Evolutionary conservation across 495 filamentous ascomycete genomes (phyloP), one percentile per base, ranked within the genome.

Genomic region (Neurospora sp.): DNA sequence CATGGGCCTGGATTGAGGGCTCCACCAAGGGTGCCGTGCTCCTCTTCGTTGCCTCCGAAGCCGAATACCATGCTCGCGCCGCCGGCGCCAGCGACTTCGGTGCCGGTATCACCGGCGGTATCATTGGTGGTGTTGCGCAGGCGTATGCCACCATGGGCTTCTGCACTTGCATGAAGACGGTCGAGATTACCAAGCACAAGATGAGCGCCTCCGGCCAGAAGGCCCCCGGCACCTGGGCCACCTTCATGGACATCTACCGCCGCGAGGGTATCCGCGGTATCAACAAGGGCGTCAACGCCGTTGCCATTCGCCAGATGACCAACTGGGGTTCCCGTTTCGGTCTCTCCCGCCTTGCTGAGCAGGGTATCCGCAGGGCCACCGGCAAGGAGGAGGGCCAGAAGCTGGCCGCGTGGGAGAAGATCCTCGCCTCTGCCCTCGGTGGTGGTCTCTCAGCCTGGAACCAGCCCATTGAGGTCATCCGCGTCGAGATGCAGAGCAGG

Each of bases 81-180:
- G 88, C 91, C 77, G 96, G 96, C 76, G 95, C 94, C 76, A 87
- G 86, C 77, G 91, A 95, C 80, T 98, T 99, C 85, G 86, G 90
- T 72, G 89, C 89, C 77, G 96, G 96, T 82, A 97, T 99, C 85
- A 80, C 86, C 16, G 96, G 96, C 78, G 96, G 96, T 83, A 95
- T 99, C 87, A 87, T 89, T 39, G 96, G 96, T 79, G 96, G 96
- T 88, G 90, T 99, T 72, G 96, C 94, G 69, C 96, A 99, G 86
- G 96, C 96, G 41, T 99, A 99, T 82, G 96, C 96, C 73, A 99
- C 96, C 77, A 98, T 99, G 94, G 96, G 96, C 73, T 99, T 99
- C 90, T 99, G 96, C 85, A 99, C 96, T 46, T 99, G 96, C 89
- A 99, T 99, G 96, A 99, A 99, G 91, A 99, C 96, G 73, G 96